Conservation (phyloP, 2,329 filamentous ascomycete species). For the Neocatenulostroma microsporum region DNA sequence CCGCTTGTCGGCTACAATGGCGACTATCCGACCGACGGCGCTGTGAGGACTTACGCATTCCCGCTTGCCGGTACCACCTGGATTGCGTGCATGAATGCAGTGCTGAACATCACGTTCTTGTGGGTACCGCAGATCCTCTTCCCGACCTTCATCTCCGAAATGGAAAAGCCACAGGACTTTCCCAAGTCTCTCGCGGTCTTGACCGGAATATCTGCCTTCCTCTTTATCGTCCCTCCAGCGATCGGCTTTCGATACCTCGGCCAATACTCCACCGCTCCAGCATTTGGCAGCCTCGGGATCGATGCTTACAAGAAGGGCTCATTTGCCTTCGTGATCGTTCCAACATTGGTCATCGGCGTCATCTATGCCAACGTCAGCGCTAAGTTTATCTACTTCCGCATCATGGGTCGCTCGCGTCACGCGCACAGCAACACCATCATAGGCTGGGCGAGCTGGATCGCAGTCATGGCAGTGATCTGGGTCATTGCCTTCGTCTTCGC, state of each 20-base stretch:
- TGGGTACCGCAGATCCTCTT: slow-evolving; percentile 46
- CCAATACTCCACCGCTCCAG: slow-evolving; percentile 44
- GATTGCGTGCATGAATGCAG: slow-evolving; percentile 44
- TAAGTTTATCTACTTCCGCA: slow-evolving; percentile 40
- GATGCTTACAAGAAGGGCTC: slow-evolving; percentile 42
- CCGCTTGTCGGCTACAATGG: slow-evolving; percentile 42
- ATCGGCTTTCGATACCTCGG: slow-evolving; percentile 45
- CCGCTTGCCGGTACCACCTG: slow-evolving; percentile 41
- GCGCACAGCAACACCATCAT: slow-evolving; percentile 42
- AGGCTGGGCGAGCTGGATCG: slow-evolving; percentile 41
- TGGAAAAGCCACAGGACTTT: slow-evolving; percentile 45
- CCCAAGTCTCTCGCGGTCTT: slow-evolving; percentile 44
- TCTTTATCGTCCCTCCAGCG: slow-evolving; percentile 44
- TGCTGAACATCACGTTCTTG: slow-evolving; percentile 38
- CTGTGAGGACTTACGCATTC: slow-evolving; percentile 42
- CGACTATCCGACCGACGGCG: slow-evolving; percentile 37
- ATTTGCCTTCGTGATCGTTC: slow-evolving; percentile 46
- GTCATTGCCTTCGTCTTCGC: slow-evolving; percentile 41
- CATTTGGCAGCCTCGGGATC: slow-evolving; percentile 41
- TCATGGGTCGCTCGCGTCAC: slow-evolving; percentile 39
- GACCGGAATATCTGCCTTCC: slow-evolving; percentile 36
- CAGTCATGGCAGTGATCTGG: slow-evolving; percentile 39
- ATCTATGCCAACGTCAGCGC: slow-evolving; percentile 45
- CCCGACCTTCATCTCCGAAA: slow-evolving; percentile 46
- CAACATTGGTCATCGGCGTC: slow-evolving; percentile 43